phyloP scores from a whole-genome alignment of 768 basidiomycete genomes.

The Cystobasidiopsis lactophilus region DNA sequence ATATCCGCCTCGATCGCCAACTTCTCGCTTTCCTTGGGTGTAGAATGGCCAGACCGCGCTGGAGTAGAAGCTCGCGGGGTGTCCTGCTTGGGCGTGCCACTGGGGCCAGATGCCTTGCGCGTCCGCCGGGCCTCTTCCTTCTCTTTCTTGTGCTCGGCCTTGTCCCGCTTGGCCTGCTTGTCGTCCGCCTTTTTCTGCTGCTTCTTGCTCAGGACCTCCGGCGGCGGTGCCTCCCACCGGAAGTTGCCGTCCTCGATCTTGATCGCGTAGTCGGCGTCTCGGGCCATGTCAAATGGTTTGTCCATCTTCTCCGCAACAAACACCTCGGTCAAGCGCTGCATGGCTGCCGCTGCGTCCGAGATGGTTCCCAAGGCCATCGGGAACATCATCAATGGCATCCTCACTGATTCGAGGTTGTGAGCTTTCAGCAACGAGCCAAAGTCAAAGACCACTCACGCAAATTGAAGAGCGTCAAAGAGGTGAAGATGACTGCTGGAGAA shows the following conservation, averaged over 20 bases:
- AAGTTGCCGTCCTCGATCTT: conserved; percentile 48
- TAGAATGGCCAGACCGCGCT: too few relatives aligned
- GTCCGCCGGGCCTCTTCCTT: conserved; percentile 6
- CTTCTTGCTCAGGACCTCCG: conserved; percentile 21
- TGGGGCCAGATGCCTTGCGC: background rate
- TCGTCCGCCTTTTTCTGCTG: conserved; percentile 24
- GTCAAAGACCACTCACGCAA: too few relatives aligned
- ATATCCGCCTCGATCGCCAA: conserved; percentile 2
- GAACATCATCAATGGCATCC: conserved; percentile 7
- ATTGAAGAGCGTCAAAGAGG: conserved; percentile 67
- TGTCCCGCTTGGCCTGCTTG: conserved; percentile 14
- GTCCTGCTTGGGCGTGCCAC: background rate
- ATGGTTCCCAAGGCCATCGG: conserved; percentile 7
- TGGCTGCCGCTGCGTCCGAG: conserved; percentile 62
- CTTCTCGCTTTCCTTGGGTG: background rate
- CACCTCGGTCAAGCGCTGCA: conserved; percentile 49
- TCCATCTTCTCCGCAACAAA: conserved; percentile 62
- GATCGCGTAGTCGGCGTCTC: conserved; percentile 39
- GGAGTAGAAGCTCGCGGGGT: background rate
- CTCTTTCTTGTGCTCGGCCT: conserved; percentile 14
- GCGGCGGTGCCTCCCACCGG: conserved; percentile 61
- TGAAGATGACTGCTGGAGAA: conserved; percentile 51
- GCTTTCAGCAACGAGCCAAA: background rate
- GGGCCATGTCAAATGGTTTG: conserved; percentile 37
- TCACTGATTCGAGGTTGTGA: too few relatives aligned